Conservation (phyloP, 352 stramenopile genomes). For the Pythium dissimile region DNA sequence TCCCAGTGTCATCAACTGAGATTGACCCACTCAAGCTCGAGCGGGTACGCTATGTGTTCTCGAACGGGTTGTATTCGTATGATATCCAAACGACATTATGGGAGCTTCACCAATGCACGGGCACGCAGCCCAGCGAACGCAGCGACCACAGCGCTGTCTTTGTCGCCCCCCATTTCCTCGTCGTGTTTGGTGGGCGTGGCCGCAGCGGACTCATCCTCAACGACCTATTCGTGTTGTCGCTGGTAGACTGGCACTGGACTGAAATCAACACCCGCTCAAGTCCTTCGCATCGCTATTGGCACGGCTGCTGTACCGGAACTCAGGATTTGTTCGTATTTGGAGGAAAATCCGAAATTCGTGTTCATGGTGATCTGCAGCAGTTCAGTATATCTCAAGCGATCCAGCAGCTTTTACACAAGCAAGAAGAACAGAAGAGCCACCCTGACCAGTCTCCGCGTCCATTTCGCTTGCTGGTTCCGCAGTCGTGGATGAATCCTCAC, state of each 20-base stretch:
- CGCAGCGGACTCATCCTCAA: constrained; percentile 50
- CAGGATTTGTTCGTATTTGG: constrained; percentile 56
- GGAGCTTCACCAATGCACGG: constrained; percentile 38
- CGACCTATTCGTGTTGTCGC: constrained; percentile 44
- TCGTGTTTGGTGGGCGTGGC: constrained; percentile 52
- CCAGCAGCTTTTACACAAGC: background rate
- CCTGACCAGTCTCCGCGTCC: background rate
- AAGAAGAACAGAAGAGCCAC: background rate
- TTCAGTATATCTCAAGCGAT: constrained; percentile 11
- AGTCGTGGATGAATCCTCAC: constrained; percentile 34
- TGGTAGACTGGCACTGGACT: constrained; percentile 48
- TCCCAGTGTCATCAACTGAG: constrained; percentile 19
- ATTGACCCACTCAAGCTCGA: constrained; percentile 47
- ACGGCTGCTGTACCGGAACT: constrained; percentile 8
- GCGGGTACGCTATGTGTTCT: constrained; percentile 54
- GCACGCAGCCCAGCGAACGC: constrained; percentile 32
- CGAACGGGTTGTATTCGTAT: constrained; percentile 56
- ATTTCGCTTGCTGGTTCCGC: background rate
- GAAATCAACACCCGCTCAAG: constrained; percentile 11
- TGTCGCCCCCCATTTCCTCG: constrained; percentile 37
- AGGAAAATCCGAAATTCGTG: constrained; percentile 53
- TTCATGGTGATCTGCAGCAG: constrained; percentile 49
- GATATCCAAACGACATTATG: constrained; percentile 32
- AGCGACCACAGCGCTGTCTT: constrained; percentile 61
- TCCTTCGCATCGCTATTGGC: constrained; percentile 23